These are phyloP conservation scores for Camellia japonica DNA, from an alignment of 148 eudicot genomes.

Conservation along the genomic window DNA sequence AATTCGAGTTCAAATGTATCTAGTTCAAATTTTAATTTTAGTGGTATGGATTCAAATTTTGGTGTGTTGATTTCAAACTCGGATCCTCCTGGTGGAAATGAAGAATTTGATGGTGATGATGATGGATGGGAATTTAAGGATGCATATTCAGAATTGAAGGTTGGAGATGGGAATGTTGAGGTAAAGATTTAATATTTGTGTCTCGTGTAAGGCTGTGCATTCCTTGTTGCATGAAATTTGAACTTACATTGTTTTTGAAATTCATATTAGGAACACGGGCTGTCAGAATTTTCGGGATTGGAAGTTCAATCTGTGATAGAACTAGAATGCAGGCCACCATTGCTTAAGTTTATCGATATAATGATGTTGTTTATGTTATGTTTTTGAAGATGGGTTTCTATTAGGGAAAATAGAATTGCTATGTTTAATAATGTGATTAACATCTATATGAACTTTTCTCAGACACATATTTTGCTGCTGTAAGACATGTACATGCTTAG, in stretches of 20 bases:
- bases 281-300: neutral
- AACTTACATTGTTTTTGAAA: neutral
- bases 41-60: neutral
- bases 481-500: neutral
- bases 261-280: constrained; percentile 16
- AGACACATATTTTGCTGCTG: neutral
- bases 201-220: neutral
- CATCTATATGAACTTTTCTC: neutral
- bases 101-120: constrained; percentile 34
- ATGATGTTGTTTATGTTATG: neutral
- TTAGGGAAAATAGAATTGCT: neutral
- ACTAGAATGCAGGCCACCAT: constrained; percentile 35
- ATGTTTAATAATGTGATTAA: neutral
- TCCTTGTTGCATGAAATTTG: neutral
- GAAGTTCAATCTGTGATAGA: constrained; percentile 5
- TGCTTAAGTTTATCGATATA: neutral
- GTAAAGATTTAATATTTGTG: constrained; percentile 22
- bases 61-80: neutral
- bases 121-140: constrained; percentile 80
- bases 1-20: constrained; percentile 15
- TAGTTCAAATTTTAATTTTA: neutral
- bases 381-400: neutral
- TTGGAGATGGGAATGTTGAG: constrained; percentile 30
- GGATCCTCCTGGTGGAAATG: constrained; percentile 11
- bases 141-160: constrained; percentile 36